Evolutionary conservation across 2,329 filamentous ascomycete genomes (phyloP), one percentile per base, ranked within the genome.

Genomic region (Cladosporium cucumerinum): DNA sequence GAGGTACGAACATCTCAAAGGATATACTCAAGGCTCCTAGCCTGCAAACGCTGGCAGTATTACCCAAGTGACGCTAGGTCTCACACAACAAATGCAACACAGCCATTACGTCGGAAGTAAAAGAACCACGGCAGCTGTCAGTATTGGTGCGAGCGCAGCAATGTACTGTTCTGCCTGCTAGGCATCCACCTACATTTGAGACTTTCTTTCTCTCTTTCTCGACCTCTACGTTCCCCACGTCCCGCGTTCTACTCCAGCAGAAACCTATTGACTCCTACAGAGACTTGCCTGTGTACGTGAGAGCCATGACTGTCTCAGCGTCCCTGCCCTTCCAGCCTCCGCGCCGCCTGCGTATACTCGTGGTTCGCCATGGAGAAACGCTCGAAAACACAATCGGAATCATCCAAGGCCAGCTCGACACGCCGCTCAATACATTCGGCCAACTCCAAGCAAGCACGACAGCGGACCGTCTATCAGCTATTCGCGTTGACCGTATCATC

Each of bases 361-460:
- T 57, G 11, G 54, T 57, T 14, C 54, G 54, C 4, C 54, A 57
- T 8, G 54, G 54, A 36, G 54, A 57, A 18, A 57, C 54, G 11
- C 54, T 34, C 8, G 54, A 57, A 14, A 57, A 57, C 12, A 32
- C 30, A 34, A 32, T 32, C 54, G 54, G 54, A 12, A 32, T 57
- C 21, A 26, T 57, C 7, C 54, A 57, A 34, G 54, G 54, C n/a
- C 54, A 57, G 32, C 54, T 57, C n/a, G 54, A 57, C 54, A 57
- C 54, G 14, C 30, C 30, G 16, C 54, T 57, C 11, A 57, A 57
- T 11, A n/a, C 54, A 11, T 57, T 57, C n/a, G 54, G 54, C 12
- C 54, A 32, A 12, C 30, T 57, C n/a, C 54, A 57, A 39, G 54
- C 54, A n/a, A 25, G 28, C 30, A 57, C 54, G n/a, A 57, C 54